phyloP scores from a whole-genome alignment of 2,329 filamentous ascomycete species.

The Fusarium xyrophilum region DNA sequence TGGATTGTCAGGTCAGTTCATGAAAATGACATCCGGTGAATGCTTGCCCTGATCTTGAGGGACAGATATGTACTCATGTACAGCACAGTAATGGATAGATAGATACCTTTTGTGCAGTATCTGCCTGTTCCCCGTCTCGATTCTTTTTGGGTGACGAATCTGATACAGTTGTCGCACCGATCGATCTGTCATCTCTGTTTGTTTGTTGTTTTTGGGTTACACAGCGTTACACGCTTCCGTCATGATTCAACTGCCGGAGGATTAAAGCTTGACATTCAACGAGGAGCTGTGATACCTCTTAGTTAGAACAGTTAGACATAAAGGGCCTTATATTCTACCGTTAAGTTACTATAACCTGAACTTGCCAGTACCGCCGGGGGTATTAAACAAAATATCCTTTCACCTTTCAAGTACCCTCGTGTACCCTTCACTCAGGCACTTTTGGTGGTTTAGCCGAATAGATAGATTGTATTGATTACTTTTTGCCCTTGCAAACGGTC shows the following conservation, averaged over 20 bases:
- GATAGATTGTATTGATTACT: too few species aligned
- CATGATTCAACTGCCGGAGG: conserved; percentile 21
- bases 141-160: background rate
- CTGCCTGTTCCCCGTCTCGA: background rate
- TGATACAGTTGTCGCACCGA: background rate
- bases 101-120: too few species aligned
- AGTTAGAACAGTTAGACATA: too few species aligned
- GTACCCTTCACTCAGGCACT: too few species aligned
- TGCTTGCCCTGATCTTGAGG: background rate
- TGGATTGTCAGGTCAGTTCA: background rate
- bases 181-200: conserved; percentile 2
- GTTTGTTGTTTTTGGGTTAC: background rate
- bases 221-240: background rate
- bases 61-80: background rate
- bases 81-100: too few species aligned
- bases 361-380: too few species aligned
- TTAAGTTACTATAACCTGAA: too few species aligned
- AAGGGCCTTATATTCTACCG: too few species aligned
- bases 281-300: background rate
- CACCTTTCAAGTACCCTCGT: too few species aligned
- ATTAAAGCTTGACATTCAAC: background rate
- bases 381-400: too few species aligned
- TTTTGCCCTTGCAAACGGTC: too few species aligned
- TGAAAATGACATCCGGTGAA: background rate
- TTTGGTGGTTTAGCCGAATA: too few species aligned